Percentiles rank a stretch among this genome's conserved stretches.
phyloP scores from a whole-genome alignment of 2,329 filamentous ascomycete genomes.

The Fusarium agapanthi region DNA sequence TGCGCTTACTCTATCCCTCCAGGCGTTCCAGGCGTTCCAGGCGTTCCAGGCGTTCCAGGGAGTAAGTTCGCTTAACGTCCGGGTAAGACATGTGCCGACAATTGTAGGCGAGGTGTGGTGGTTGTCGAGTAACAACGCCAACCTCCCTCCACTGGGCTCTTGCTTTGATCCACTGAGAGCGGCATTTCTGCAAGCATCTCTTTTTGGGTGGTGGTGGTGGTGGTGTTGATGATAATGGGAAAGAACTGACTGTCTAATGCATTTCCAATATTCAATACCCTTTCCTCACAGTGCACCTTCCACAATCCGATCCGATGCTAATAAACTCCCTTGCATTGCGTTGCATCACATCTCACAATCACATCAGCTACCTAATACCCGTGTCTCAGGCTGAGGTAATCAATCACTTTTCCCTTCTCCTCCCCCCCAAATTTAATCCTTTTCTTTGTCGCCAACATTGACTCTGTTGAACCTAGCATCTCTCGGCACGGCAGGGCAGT shows the following conservation, averaged over 20 bases:
- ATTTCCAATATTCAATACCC: constrained; percentile 26
- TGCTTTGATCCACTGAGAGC: constrained; percentile 8
- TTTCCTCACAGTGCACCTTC: constrained; percentile 3
- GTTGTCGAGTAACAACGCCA: not conserved
- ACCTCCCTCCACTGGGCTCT: not conserved
- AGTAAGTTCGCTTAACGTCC: constrained; percentile 27
- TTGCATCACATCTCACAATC: not conserved
- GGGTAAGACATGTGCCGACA: constrained; percentile 17
- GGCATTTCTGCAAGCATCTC: constrained; percentile 29
- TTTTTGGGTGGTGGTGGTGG: constrained; percentile 12
- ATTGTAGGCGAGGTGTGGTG: constrained; percentile 10
- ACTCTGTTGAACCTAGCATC: not conserved
- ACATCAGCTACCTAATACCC: not conserved
- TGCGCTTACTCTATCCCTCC: constrained; percentile 5
- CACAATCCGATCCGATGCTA: not conserved
- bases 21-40: constrained; percentile 28
- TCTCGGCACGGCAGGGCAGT: not conserved
- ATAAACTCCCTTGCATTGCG: not conserved
- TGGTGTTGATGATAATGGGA: constrained; percentile 22
- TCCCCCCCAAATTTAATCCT: not conserved
- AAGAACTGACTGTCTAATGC: constrained; percentile 25
- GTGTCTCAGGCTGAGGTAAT: not conserved
- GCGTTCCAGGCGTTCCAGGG: constrained; percentile 31
- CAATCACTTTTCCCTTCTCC: not conserved
- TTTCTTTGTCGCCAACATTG: not conserved